Base-by-base conservation (phyloP, 2,329 filamentous ascomycete species). In the Myriosclerotinia duriaeana region DNA sequence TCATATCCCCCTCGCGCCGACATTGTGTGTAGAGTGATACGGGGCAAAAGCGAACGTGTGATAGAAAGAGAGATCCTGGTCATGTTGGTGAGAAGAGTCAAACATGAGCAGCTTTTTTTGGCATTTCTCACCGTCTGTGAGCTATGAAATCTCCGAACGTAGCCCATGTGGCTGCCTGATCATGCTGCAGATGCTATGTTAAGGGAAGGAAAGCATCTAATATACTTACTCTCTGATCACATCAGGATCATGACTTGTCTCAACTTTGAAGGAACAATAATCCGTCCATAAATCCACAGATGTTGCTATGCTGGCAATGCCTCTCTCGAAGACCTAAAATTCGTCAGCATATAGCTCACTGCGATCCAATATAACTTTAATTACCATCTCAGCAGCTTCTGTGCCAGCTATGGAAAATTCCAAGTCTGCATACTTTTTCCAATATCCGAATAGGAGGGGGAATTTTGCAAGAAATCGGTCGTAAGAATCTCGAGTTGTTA, bases 141-240 rank as follows among this genome's bases (percentile, higher is more conserved):
- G 81, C 81, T 79, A 78, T 59, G 53, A 78, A 79, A 79, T 79
- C 66, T 73, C 71, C 64, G 70, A 68, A 68, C 67, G 64, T 69
- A 69, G 70, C 68, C 67, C 69, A 59, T 66, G 64, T 67, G 68
- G 67, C 65, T 68, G 52, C 68, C 54, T 69, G 72, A 77, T 78
- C 66, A 71, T 67, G 76, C 76, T 78, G 78, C 78, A 77, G 76
- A 72, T 78, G 78, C 75, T 80, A 80, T 80, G 81, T 85, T 88
- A 85, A 82, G 84, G 84, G 87, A 84, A 84, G 84, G 84, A 88
- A 88, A 88, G 77, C 77, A 79, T 83, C 83, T 81, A 80, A 77
- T 80, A 82, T 85, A 98, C 95, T 98, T 97, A 99, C 95, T 98
- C 95, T 96, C 95, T 89, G 82, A 97, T 96, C 79, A 96, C 85